Percentiles rank a stretch among this genome's conserved stretches.
Evolutionary conservation across 2,329 filamentous ascomycete genomes (phyloP).

Genomic region (Diaporthe batatas): DNA sequence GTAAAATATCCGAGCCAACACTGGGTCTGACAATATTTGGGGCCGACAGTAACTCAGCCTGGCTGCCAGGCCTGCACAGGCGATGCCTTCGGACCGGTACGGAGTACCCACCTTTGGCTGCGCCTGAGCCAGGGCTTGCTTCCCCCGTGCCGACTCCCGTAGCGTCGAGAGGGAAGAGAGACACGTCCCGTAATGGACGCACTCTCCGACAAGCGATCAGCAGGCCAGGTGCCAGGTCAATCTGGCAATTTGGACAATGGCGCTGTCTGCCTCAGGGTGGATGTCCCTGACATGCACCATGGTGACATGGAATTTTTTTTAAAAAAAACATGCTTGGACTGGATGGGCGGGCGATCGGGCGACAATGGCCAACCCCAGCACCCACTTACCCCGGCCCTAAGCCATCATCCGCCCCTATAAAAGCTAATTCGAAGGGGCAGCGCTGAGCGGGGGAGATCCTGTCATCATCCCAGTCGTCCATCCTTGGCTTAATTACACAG

Average conservation of each 20-base stretch:
- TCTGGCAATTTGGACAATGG: slow-evolving; percentile 6
- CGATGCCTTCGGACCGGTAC: background rate
- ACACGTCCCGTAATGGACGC: background rate
- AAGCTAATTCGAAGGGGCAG: slow-evolving; percentile 31
- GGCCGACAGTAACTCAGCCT: background rate
- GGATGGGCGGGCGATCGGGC: background rate
- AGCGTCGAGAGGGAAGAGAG: background rate
- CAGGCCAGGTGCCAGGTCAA: background rate
- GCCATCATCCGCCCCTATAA: slow-evolving; percentile 25
- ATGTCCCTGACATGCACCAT: background rate
- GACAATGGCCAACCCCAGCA: background rate
- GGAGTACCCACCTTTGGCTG: background rate
- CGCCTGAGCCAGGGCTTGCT: background rate
- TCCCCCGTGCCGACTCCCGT: slow-evolving; percentile 29
- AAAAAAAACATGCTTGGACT: background rate
- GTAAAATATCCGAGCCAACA: slow-evolving; percentile 30
- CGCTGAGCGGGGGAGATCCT: slow-evolving; percentile 25
- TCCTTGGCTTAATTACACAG: slow-evolving; percentile 26
- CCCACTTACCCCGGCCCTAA: slow-evolving; percentile 32
- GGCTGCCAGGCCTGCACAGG: background rate
- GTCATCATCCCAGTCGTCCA: slow-evolving; percentile 7
- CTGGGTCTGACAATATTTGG: slow-evolving; percentile 18
- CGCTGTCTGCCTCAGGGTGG: background rate
- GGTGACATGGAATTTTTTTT: background rate
- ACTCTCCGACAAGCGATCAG: slow-evolving; percentile 5